Conservation (phyloP, 176 grass and related monocot species). For the Ensete glaucum region DNA sequence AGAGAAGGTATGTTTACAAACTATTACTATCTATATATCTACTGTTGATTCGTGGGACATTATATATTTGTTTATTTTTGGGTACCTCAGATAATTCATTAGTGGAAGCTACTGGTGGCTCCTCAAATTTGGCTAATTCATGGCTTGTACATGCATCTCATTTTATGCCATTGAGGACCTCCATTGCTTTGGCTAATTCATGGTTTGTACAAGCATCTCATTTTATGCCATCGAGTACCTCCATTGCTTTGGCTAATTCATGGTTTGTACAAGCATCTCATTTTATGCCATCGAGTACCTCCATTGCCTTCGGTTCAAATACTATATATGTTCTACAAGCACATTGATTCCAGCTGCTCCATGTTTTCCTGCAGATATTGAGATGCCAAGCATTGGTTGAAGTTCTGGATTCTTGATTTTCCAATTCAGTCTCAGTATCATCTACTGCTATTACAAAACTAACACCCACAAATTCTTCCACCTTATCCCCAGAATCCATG, state of each 20-base stretch:
- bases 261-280: conserved; percentile 28
- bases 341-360: conserved; percentile 26
- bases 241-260: conserved; percentile 18
- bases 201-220: conserved; percentile 28
- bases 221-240: conserved; percentile 5
- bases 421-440: conserved; percentile 24
- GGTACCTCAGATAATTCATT: conserved; percentile 13
- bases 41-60: too few relatives aligned
- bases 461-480: conserved; percentile 1
- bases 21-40: too few relatives aligned
- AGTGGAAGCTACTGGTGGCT: conserved; percentile 6
- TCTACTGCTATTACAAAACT: conserved; percentile 14
- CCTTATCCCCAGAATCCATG: conserved; percentile 29
- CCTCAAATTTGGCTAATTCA: conserved; percentile 18
- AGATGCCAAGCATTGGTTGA: conserved; percentile 34
- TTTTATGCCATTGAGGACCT: conserved; percentile 6
- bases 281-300: conserved; percentile 7
- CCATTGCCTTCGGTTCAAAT: conserved; percentile 9
- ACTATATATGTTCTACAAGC: conserved; percentile 24
- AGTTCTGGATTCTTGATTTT: conserved; percentile 34
- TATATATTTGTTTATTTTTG: neutral
- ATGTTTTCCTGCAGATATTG: conserved; percentile 30
- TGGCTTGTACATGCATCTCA: conserved; percentile 27
- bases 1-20: too few relatives aligned
- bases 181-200: conserved; percentile 18